Base-by-base conservation (phyloP, 2,329 filamentous ascomycete species). In the Decorospora gaudefroyi region DNA sequence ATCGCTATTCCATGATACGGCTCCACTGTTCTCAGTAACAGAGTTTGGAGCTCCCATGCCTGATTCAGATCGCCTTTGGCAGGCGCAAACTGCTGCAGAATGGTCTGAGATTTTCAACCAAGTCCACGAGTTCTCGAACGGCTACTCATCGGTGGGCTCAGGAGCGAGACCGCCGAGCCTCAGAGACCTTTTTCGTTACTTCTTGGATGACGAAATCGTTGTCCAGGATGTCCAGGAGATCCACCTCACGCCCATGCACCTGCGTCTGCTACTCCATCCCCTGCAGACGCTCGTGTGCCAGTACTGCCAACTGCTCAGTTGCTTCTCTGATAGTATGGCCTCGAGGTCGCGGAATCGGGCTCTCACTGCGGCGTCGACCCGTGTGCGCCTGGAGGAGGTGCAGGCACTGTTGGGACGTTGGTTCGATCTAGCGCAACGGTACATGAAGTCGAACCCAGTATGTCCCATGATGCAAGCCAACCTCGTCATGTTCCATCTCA, bases 401-500 rank as follows among this genome's bases (percentile, higher is more conserved):
- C 83, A 86, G 55, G 75, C 73, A 0, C 69, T 87, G 17, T 72
- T 88, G 5, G 78, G 82, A 51, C 79, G 79, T 43, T 89, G 85
- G 85, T 85, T 85, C 65, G 77, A 82, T 47, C 72, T 88, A n/a
- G 80, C 81, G 25, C 76, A 80, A 47, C 68, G 73, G 8, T 78
- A 82, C 61, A 70, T 74, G 57, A 80, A 81, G 59, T 68, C 72
- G n/a, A 77, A 83, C 57, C 76, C 79, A 1, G 68, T 72, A 33
- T 86, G 84, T 51, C 70, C 78, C 11, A 74, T 83, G 51, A 86
- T 81, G 60, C 79, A 79, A 57, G 83, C 81, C 51, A 87, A 84
- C 59, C 69, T 88, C 28, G 78, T 86, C 29, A 77, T 88, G 48
- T 88, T 85, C 65, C 85, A 89, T 57, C 76, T 88, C 28, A 83